Evolutionary conservation across 305 asterid genomes (phyloP), one percentile per base, ranked within the genome.

Genomic region (Nicotiana rustica): DNA sequence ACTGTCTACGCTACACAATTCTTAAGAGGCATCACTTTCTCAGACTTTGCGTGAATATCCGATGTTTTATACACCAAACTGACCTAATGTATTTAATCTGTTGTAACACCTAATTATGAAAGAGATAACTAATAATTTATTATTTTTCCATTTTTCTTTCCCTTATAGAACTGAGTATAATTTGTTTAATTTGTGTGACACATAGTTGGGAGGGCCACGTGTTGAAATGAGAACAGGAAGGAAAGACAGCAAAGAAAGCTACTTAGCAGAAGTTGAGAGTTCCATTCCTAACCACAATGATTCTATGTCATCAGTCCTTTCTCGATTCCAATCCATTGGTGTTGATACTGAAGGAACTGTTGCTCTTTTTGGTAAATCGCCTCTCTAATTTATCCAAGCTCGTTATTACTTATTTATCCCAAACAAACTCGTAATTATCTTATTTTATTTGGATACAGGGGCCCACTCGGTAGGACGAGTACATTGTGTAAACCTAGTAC

Each of bases 391-490:
- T 41, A 41, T 41, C 3, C 10, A 41, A 41, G 0, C 3, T 41
- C 10, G 49, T 41, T 6, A 41, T 0, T 41, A 41, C 3, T 41
- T 7, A 41, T 7, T 38, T 15, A 57, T 5, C 19, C 25, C 7
- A 17, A 17, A 5, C 0, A 2, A 1, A 0, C 18, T n/a, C 3
- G 0, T 17, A 59, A 5, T 1, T 17, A 0, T 6, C 25, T 59
- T 59, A 7, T 57, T 14, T 57, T 57, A 57, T 18, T 5, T 59
- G 64, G 35, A 2, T 35, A 9, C 47, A 94, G 97, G 98, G 4
- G 95, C 92, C 10, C 97, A 95, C 80, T 93, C 98, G 0, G 88
- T 95, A 14, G 98, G 97, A 21, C 87, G 98, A 78, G 92, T 91
- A 29, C 98, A 95, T 8, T 95, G 98, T 84, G 31, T 56, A 0